Evolutionary conservation across 495 filamentous ascomycete genomes (phyloP).

Genomic region (Melanomma pulvis-pyrius): DNA sequence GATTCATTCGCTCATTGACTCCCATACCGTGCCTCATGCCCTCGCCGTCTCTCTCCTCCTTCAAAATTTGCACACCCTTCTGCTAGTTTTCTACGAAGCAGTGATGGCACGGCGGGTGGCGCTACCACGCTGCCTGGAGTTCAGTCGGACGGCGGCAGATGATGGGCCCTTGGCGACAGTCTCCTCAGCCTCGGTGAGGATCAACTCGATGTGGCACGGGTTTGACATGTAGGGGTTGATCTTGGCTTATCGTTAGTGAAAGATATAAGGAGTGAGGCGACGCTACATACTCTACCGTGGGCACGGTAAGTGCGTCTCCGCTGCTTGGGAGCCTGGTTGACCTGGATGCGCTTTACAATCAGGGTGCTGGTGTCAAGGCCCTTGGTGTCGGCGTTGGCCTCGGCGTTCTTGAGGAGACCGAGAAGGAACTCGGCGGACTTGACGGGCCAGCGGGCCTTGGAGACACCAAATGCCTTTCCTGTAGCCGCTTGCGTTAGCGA

Average conservation of each 20-base stretch:
- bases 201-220: slow-evolving; percentile 99
- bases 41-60: not conserved
- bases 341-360: slow-evolving; percentile 98
- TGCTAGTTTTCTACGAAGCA: slow-evolving; percentile 60
- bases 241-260: slow-evolving; percentile 49
- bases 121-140: slow-evolving; percentile 84
- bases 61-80: slow-evolving; percentile 1
- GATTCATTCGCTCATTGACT: slow-evolving; percentile 38
- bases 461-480: slow-evolving; percentile 99
- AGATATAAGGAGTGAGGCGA: not conserved
- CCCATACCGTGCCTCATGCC: slow-evolving; percentile 27
- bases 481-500: slow-evolving; percentile 27
- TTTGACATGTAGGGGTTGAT: slow-evolving; percentile 99
- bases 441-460: slow-evolving; percentile 95
- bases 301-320: slow-evolving; percentile 97
- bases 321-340: slow-evolving; percentile 99
- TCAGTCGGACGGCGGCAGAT: slow-evolving; percentile 66
- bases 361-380: slow-evolving; percentile 97
- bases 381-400: slow-evolving; percentile 98
- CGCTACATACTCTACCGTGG: slow-evolving; percentile 90
- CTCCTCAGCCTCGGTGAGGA: slow-evolving; percentile 96
- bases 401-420: slow-evolving; percentile 96
- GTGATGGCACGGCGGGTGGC: slow-evolving; percentile 79
- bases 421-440: slow-evolving; percentile 99
- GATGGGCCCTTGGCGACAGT: slow-evolving; percentile 79